Conservation (phyloP, 208 protist species). For the Crithidia sp. region DNA sequence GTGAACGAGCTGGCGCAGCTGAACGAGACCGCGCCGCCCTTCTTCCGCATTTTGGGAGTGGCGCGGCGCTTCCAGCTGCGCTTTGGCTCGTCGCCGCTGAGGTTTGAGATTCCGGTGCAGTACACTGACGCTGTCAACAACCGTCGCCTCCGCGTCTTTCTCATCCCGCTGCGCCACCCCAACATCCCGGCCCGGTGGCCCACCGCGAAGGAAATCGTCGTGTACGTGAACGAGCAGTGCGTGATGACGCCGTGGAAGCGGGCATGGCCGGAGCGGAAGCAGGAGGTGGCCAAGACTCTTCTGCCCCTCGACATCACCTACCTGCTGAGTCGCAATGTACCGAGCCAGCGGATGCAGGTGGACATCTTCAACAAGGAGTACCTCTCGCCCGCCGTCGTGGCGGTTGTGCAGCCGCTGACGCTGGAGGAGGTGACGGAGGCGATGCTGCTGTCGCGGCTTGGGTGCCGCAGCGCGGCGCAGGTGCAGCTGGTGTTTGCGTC, state of each 20-base stretch:
- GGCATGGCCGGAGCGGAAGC: constrained; percentile 70
- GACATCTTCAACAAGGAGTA: constrained; percentile 78
- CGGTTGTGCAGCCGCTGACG: constrained; percentile 53
- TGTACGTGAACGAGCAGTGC: constrained; percentile 78
- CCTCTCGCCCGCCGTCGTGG: constrained; percentile 47
- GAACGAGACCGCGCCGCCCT: constrained; percentile 65
- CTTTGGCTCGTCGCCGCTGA: constrained; percentile 64
- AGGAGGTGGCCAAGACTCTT: constrained; percentile 70
- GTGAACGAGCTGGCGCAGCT: constrained; percentile 47
- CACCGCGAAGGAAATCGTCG: constrained; percentile 67
- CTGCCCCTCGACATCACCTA: constrained; percentile 84
- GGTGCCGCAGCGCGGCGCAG: constrained; percentile 4
- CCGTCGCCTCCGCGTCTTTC: constrained; percentile 64
- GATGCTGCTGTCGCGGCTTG: constrained; percentile 35
- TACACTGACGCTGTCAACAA: constrained; percentile 54
- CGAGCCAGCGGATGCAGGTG: constrained; percentile 56
- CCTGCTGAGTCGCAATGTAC: constrained; percentile 42
- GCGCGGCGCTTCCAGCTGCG: constrained; percentile 62
- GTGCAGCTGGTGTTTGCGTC: not conserved
- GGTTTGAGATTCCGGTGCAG: constrained; percentile 71
- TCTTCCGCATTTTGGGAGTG: constrained; percentile 60
- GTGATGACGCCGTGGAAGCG: constrained; percentile 77
- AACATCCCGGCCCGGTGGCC: constrained; percentile 73
- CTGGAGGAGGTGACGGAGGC: constrained; percentile 64
- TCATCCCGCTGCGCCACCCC: constrained; percentile 66